Percentiles rank a stretch among this genome's conserved stretches.
These are phyloP conservation scores for Dryas drummondii DNA, from an alignment of 306 rosid genomes.

Conservation along the genomic window DNA sequence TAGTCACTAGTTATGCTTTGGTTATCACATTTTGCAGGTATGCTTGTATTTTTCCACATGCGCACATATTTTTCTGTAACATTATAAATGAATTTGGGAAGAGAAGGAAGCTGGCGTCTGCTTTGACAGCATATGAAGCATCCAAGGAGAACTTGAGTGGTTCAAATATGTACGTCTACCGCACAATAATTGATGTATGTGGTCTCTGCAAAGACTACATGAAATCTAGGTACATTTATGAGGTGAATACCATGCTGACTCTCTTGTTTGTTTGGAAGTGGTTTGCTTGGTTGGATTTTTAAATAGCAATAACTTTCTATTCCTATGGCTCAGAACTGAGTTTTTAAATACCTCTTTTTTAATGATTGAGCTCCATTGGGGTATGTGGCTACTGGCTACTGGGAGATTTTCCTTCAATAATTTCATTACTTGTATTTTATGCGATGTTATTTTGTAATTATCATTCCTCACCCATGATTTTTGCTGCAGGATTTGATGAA, in stretches of 20 bases:
- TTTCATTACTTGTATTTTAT: neutral
- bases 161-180: slow-evolving; percentile 77
- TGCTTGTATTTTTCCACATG: slow-evolving; percentile 76
- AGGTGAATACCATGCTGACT: slow-evolving; percentile 52
- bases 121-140: slow-evolving; percentile 67
- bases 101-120: slow-evolving; percentile 66
- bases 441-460: neutral
- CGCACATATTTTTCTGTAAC: slow-evolving; percentile 58
- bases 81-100: slow-evolving; percentile 77
- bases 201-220: slow-evolving; percentile 74
- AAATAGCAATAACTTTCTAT: neutral
- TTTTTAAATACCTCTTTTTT: neutral
- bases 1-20: slow-evolving; percentile 12
- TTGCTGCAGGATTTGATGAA: slow-evolving; percentile 71
- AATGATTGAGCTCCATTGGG: neutral
- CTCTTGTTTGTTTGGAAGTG: slow-evolving; percentile 16
- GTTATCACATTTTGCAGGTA: slow-evolving; percentile 57
- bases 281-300: slow-evolving; percentile 1
- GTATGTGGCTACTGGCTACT: neutral
- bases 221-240: slow-evolving; percentile 88
- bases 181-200: slow-evolving; percentile 74
- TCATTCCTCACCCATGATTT: neutral
- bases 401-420: neutral
- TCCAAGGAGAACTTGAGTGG: slow-evolving; percentile 44
- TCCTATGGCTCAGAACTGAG: neutral